Conservation (phyloP, 441 rosid species). For the Kokia cookei region DNA sequence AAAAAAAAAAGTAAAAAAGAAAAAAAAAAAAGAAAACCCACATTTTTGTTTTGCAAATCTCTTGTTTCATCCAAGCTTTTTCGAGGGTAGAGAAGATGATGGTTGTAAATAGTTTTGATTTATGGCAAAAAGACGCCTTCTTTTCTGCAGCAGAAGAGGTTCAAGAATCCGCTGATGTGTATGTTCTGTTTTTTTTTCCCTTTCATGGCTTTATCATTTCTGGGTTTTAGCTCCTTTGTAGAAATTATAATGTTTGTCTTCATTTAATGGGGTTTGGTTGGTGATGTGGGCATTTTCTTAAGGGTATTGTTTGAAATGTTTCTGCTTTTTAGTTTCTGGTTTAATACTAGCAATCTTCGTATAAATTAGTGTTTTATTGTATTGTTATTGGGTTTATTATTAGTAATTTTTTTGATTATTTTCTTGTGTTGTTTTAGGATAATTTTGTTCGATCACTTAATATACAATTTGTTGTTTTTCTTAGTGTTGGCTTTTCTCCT, state of each 20-base stretch:
- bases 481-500: too few relatives aligned
- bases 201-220: not conserved
- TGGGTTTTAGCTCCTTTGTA: not conserved
- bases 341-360: too few relatives aligned
- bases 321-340: not conserved
- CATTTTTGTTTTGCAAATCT: not conserved
- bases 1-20: not conserved
- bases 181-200: constrained; percentile 11
- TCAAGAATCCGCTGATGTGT: constrained; percentile 84
- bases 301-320: not conserved
- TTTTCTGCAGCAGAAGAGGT: constrained; percentile 92
- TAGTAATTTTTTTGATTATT: too few relatives aligned
- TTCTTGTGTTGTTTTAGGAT: too few relatives aligned
- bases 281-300: not conserved
- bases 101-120: constrained; percentile 71
- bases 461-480: too few relatives aligned
- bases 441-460: too few relatives aligned
- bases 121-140: constrained; percentile 82
- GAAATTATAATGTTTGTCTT: not conserved
- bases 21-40: not conserved
- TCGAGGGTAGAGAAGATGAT: constrained; percentile 42
- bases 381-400: too few relatives aligned
- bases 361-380: too few relatives aligned
- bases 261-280: not conserved
- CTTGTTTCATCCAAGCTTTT: not conserved